Evolutionary conservation across 1,284 basidiomycete species (phyloP), one percentile per base, ranked within the genome.

Genomic region (Cryptococcus maquisensis): DNA sequence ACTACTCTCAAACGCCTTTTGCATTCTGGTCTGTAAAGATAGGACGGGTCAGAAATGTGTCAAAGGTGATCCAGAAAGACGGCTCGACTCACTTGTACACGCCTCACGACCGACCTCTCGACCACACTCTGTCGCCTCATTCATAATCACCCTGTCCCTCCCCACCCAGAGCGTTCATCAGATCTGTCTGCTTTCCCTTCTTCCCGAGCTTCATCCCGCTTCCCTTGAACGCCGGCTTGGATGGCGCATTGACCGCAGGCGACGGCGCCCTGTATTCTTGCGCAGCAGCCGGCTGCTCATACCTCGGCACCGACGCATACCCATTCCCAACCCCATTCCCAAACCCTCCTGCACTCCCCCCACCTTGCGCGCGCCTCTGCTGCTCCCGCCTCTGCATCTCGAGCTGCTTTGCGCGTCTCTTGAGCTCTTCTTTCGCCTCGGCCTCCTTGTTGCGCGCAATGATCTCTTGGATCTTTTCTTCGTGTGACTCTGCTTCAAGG

Each of bases 391-490:
- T 85, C 74, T 98, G 96, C 85, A 97, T 90, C 76, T 99, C 96
- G 65, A 99, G 86, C 73, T 98, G 94, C 75, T 97, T 96, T 3
- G 96, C 95, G 40, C 95, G 86, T 49, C 96, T 86, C 77, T 98
- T 98, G 71, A 99, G 87, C 74, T 98, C 96, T 75, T 99, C 96
- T 76, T 98, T 98, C 4, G 96, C 96, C 72, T 99, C 96, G 21
- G 92, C 90, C 78, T 98, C 95, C 79, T 98, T 98, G 81, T 98
- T 98, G 85, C 88, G 82, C 20, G 93, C 90, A 66, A 98, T 99
- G 74, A 98, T 98, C 68, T 98, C 96, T 73, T 98, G 94, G 61
- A 99, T 98, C 81, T 97, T 98, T 79, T 99, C 96, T 76, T 98
- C 96, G 77, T 99, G 96, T 77, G 87, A 91, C 79, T 98, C 96